Evolutionary conservation across 257 asterid species (phyloP), one percentile per base, ranked within the genome.

Genomic region (Striga asiatica): DNA sequence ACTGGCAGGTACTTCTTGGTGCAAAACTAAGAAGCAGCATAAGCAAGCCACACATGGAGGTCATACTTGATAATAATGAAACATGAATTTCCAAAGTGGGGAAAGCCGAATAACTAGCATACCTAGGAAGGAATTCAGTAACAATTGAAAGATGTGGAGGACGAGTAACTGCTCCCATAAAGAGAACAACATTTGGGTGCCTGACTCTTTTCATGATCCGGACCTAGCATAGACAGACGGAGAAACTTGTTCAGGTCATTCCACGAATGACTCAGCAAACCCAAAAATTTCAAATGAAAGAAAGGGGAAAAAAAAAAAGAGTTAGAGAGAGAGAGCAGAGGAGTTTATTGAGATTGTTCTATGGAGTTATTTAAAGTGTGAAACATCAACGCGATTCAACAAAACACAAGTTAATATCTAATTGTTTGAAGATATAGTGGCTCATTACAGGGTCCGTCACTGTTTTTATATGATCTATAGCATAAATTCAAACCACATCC

Each of bases 161-260:
- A 45, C 93, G 97, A 27, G 97, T 89, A 52, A 89, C 70, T 66
- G 97, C 95, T 76, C 97, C 97, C 97, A 89, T 89, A 78, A 89
- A 89, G 60, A 89, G 93, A 66, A 89, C 95, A 59, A 85, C 93
- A 58, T 83, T 89, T 42, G 97, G 97, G 73, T 89, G 97, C 60
- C 97, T 83, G 66, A 85, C 75, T 65, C 75, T 81, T 72, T 66
- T 89, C 97, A 89, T 89, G 72, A 89, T 83, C 43, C 82, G 74
- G 38, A 89, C 84, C 97, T 89, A 60, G 78, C 73, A 75, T 70
- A 56, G 48, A 13, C 60, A 62, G 32, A 57, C 52, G 72, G 66
- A 55, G 20, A 21, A 64, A 14, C 48, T 52, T 20, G 31, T 55
- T 27, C 47, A 34, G 17, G 57, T 65, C 66, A 75, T 51, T 22